A percentile compares a stretch with the other conserved stretches of the same genome.
Conservation (phyloP, 2,329 filamentous ascomycete genomes). For the Dichotomopilus funicola region DNA sequence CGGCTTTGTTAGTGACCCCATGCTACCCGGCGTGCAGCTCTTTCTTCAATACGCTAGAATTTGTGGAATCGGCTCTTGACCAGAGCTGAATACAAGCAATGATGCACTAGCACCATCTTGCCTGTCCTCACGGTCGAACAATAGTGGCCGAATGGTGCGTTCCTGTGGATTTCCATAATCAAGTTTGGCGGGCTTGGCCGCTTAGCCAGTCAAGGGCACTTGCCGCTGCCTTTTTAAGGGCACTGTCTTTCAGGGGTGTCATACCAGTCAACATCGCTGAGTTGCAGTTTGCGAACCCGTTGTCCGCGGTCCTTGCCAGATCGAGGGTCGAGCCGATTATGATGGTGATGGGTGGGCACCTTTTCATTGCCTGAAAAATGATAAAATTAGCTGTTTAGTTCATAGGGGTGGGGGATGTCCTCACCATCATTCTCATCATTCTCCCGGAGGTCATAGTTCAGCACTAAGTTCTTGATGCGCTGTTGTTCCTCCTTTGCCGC, state of each 20-base stretch:
- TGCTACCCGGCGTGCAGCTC: background rate
- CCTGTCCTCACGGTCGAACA: slow-evolving; percentile 17
- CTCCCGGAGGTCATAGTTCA: slow-evolving; percentile 92
- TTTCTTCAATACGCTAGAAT: background rate
- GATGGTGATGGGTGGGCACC: slow-evolving; percentile 41
- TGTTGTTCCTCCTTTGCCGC: slow-evolving; percentile 95
- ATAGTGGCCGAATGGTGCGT: slow-evolving; percentile 6
- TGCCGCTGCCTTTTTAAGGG: background rate
- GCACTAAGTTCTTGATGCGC: slow-evolving; percentile 93
- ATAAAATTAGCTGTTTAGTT: slow-evolving; percentile 47
- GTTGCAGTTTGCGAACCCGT: slow-evolving; percentile 80
- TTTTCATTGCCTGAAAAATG: slow-evolving; percentile 44
- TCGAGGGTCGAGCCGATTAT: slow-evolving; percentile 49
- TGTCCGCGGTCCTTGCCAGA: slow-evolving; percentile 62
- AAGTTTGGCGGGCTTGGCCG: too few species aligned
- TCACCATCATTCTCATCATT: slow-evolving; percentile 75
- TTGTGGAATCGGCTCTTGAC: background rate
- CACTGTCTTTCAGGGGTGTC: slow-evolving; percentile 13
- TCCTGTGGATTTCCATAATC: background rate
- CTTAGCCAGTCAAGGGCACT: background rate
- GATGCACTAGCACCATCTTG: slow-evolving; percentile 23
- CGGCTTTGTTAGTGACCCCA: slow-evolving; percentile 13
- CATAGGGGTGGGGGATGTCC: slow-evolving; percentile 34
- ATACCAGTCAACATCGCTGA: slow-evolving; percentile 98
- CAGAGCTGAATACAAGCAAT: slow-evolving; percentile 4